Evolutionary conservation across 345 rosid species (phyloP).

Genomic region (Salix viminalis): DNA sequence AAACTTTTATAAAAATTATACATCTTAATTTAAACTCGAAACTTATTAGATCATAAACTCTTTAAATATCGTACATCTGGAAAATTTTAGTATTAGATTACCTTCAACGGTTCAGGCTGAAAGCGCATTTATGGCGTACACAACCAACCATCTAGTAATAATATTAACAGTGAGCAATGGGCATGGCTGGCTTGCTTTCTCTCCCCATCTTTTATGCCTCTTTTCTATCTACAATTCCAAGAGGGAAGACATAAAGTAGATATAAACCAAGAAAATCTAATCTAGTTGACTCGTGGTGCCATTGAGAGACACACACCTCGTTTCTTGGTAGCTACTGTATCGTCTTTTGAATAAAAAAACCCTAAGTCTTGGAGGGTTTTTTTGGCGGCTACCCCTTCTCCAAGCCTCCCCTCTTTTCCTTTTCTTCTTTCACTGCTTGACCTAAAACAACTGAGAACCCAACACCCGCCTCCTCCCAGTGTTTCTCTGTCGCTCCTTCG

Average conservation of each 20-base stretch:
- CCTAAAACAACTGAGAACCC: not conserved
- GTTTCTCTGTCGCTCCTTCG: constrained; percentile 21
- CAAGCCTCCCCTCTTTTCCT: constrained; percentile 13
- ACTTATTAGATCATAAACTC: fast-evolving
- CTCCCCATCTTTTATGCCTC: too few species aligned
- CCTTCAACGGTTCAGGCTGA: too few species aligned
- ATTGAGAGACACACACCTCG: not conserved
- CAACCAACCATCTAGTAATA: too few species aligned
- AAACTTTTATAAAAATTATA: too few species aligned
- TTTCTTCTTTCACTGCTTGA: not conserved
- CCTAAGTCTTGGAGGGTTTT: constrained; percentile 32
- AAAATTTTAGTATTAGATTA: too few species aligned
- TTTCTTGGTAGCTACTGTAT: not conserved
- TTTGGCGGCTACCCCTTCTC: constrained; percentile 44
- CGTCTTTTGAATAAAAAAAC: constrained; percentile 9
- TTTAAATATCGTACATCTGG: fast-evolving
- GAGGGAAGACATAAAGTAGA: too few species aligned
- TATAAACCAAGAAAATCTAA: too few species aligned
- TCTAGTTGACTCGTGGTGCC: not conserved
- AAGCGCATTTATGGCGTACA: too few species aligned
- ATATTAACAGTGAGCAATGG: too few species aligned
- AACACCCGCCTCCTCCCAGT: constrained; percentile 20
- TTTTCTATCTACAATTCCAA: too few species aligned
- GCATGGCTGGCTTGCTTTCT: too few species aligned
- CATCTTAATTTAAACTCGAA: fast-evolving